Conservation (phyloP, 2,329 filamentous ascomycete genomes). For the Lasiodiplodia citricola region DNA sequence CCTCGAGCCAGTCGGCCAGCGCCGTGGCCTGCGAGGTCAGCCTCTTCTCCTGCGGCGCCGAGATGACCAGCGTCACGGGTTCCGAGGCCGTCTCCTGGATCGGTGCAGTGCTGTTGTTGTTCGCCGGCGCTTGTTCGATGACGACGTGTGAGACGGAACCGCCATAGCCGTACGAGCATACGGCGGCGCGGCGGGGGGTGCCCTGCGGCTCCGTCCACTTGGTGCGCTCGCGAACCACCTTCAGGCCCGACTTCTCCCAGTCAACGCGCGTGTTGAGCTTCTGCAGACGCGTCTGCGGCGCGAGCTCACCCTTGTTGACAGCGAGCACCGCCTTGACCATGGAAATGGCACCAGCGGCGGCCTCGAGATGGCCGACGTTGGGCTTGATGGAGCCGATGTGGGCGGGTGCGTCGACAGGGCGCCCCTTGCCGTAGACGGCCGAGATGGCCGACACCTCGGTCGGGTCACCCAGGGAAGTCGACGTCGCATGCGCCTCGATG, state of each 20-base stretch:
- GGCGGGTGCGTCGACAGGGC: constrained; percentile 55
- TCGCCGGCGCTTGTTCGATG: constrained; percentile 42
- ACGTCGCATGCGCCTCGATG: constrained; percentile 32
- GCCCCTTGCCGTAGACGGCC: constrained; percentile 28
- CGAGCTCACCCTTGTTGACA: constrained; percentile 38
- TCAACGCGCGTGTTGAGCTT: constrained; percentile 43
- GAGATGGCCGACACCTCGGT: constrained; percentile 33
- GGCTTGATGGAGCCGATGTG: constrained; percentile 44
- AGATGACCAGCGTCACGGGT: constrained; percentile 33
- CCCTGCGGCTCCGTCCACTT: constrained; percentile 31
- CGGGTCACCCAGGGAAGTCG: constrained; percentile 33
- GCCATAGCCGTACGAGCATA: constrained; percentile 55
- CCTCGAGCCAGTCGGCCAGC: constrained; percentile 35
- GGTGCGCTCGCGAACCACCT: constrained; percentile 33
- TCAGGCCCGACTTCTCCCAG: constrained; percentile 35
- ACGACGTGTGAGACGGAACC: constrained; percentile 52
- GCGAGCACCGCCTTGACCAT: constrained; percentile 39
- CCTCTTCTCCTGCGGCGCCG: constrained; percentile 42
- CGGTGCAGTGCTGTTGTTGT: constrained; percentile 37
- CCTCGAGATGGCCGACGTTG: constrained; percentile 42
- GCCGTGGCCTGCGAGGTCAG: constrained; percentile 32
- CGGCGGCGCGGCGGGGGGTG: constrained; percentile 43
- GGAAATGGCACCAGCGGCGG: constrained; percentile 34
- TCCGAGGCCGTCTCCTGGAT: background rate
- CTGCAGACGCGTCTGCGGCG: constrained; percentile 43